Conservation (phyloP, 371 early-diverging fungal species). For the Nosema bombycis region DNA sequence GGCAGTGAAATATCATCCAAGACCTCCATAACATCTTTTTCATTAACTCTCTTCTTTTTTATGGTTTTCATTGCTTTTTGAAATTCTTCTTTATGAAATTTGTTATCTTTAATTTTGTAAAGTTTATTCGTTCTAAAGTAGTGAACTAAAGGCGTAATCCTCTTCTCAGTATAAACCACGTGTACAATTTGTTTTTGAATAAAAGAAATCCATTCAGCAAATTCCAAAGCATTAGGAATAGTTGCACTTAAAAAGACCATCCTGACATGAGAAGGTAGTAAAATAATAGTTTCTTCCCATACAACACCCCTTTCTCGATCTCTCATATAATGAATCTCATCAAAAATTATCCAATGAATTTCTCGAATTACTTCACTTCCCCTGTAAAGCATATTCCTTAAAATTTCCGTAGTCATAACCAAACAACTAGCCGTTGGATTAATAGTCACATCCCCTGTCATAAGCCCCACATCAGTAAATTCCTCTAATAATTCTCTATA, state of each 20-base stretch:
- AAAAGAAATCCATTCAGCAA: conserved; percentile 95
- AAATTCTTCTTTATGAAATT: conserved; percentile 85
- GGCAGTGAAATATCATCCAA: conserved; percentile 67
- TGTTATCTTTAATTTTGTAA: conserved; percentile 66
- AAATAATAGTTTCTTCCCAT: conserved; percentile 98
- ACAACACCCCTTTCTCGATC: conserved; percentile 84
- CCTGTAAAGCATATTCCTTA: conserved; percentile 93
- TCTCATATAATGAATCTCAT: conserved; percentile 99
- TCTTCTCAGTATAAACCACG: conserved; percentile 95
- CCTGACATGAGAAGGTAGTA: conserved; percentile 74
- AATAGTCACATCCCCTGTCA: conserved; percentile 99
- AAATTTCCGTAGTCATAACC: conserved; percentile 99
- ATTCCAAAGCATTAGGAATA: conserved; percentile 98
- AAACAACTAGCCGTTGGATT: conserved; percentile 88
- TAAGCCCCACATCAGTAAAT: conserved; percentile 91
- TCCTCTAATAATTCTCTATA: conserved; percentile 89
- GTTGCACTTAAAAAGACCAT: conserved; percentile 96
- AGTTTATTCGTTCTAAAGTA: conserved; percentile 55
- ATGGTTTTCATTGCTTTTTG: conserved; percentile 74
- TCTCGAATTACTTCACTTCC: conserved; percentile 95
- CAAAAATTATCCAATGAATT: conserved; percentile 96
- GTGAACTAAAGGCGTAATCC: conserved; percentile 93
- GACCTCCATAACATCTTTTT: conserved; percentile 64
- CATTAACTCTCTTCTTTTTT: conserved; percentile 66
- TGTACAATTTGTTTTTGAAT: conserved; percentile 91